Evolutionary conservation across 495 filamentous ascomycete species (phyloP), one percentile per base, ranked within the genome.

Genomic region (Tuber melanosporum): DNA sequence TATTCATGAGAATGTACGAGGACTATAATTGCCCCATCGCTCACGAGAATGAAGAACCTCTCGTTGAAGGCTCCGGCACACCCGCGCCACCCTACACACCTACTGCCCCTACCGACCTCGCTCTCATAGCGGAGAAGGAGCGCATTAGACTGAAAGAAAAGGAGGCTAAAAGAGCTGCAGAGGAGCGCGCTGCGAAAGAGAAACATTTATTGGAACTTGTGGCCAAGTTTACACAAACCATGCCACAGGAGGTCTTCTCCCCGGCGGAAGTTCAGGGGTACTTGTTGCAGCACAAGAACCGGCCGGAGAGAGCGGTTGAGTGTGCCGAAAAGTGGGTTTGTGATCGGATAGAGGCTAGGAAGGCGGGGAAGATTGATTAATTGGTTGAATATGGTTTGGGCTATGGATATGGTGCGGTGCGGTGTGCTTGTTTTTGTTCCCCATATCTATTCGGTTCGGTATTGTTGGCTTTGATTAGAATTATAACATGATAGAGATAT

Each of bases 1-100:
- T 96, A 0, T 96, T 95, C 82, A 83, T 88, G 71, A 87, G 92
- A 14, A 94, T 94, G 86, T 95, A 94, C 78, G 87, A 89, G 74
- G 86, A 85, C n/a, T 84, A 87, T 43, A 72, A 39, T 6, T 12
- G 22, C n/a, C 17, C 70, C 26, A 49, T 70, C 0, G 39, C 46
- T 70, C 78, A 7, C 12, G 57, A 4, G 26, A 12, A 32, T n/a
- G 57, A 66, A 26, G n/a, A 66, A n/a, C n/a, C 12, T n/a, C 57
- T 7, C n/a, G 32, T 12, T 66, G 57, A 66, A 15, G 12, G n/a
- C n/a, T 66, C 57, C 57, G 57, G n/a, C 57, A 15, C 32, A 14
- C 57, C 22, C 57, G 32, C 57, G 14, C 43, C 73, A 14, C 41
- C 71, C 2, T 66, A 73, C 57, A 71, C 46, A 36, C 71, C 57